Evolutionary conservation across 169 alveolate genomes (phyloP).

Genomic region (Plasmodium relictum): DNA sequence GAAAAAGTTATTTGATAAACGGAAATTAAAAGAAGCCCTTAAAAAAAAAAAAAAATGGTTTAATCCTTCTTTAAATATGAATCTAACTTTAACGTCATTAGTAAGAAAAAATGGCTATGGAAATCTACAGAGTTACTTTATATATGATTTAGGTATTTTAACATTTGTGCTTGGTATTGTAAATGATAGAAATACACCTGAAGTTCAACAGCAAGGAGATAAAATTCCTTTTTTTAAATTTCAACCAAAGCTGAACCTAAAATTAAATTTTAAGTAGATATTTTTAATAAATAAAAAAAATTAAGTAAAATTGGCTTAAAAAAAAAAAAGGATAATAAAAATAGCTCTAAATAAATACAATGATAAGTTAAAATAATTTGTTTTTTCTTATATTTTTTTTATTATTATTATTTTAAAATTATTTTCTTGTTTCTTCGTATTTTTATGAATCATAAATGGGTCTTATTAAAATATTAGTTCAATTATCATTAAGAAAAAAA

Average conservation of each 20-base stretch:
- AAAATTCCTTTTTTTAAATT: constrained; percentile 79
- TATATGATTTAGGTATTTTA: constrained; percentile 79
- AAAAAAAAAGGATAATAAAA: not conserved
- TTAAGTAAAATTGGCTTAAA: not conserved
- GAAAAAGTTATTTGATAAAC: constrained; percentile 48
- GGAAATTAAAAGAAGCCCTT: not conserved
- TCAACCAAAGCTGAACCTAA: constrained; percentile 83
- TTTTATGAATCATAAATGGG: no score
- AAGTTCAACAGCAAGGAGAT: constrained; percentile 81
- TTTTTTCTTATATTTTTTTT: no score
- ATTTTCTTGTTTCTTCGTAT: no score
- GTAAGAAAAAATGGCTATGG: constrained; percentile 84
- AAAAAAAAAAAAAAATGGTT: constrained; percentile 14
- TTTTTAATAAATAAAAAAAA: not conserved
- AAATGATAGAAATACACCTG: constrained; percentile 80
- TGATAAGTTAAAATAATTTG: no score
- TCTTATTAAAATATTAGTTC: no score
- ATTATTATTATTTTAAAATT: no score
- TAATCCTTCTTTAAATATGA: constrained; percentile 44
- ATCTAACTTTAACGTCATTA: constrained; percentile 77
- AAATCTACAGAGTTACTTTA: constrained; percentile 80
- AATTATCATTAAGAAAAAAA: no score
- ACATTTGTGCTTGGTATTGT: constrained; percentile 81
- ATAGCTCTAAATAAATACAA: no score
- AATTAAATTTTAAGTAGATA: constrained; percentile 65